These are phyloP conservation scores for Diaporthe velutina DNA, from an alignment of 2,329 filamentous ascomycete species.

Conservation along the genomic window DNA sequence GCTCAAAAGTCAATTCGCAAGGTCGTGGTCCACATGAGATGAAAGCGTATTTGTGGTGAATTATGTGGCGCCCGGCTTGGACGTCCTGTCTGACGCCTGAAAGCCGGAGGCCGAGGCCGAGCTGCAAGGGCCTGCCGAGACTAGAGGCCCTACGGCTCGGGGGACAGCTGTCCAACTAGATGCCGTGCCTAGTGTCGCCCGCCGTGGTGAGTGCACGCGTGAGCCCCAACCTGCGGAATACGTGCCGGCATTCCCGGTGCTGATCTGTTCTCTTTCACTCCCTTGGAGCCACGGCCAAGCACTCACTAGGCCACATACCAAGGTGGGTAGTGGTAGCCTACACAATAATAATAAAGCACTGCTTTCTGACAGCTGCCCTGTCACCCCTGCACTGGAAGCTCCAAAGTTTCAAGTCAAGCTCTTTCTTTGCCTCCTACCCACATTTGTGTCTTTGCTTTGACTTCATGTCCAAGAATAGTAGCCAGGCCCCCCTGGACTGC, in stretches of 20 bases:
- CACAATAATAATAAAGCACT: background rate
- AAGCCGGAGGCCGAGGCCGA: background rate
- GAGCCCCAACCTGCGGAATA: background rate
- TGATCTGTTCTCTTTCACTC: conserved; percentile 26
- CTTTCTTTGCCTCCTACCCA: conserved; percentile 13
- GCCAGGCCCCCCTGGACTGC: conserved; percentile 31
- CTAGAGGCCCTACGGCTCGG: background rate
- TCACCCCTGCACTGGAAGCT: conserved; percentile 15
- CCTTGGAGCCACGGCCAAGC: background rate
- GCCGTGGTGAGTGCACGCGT: background rate
- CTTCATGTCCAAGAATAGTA: conserved; percentile 29
- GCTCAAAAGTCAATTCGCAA: background rate
- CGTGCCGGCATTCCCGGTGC: conserved; percentile 21
- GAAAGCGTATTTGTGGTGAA: conserved; percentile 13
- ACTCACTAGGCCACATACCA: background rate
- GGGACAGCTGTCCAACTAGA: conserved; percentile 20
- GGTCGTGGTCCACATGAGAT: conserved; percentile 6
- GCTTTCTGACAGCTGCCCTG: conserved; percentile 1
- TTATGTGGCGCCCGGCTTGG: conserved; percentile 17
- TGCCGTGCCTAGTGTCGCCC: background rate
- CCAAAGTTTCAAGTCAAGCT: conserved; percentile 17
- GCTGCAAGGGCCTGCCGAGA: conserved; percentile 9
- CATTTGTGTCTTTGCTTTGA: conserved; percentile 25
- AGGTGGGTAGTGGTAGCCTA: background rate
- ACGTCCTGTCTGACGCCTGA: background rate